Percentiles rank a stretch among this genome's conserved stretches.
These are phyloP conservation scores for Vachellia collinsii DNA, from an alignment of 306 rosid species.

Conservation along the genomic window DNA sequence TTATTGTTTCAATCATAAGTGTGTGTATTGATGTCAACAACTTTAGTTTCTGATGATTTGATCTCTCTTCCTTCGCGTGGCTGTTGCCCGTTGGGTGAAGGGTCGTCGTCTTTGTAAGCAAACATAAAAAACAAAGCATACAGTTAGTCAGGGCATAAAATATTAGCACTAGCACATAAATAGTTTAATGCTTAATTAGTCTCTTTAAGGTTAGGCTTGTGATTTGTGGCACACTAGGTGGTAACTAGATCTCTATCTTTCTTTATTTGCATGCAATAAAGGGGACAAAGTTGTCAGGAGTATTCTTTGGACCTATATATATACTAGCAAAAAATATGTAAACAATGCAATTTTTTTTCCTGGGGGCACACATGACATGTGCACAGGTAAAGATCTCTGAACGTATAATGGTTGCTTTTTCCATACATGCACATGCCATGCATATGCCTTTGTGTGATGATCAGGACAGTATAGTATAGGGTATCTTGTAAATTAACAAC, in stretches of 20 bases:
- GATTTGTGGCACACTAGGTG: neutral
- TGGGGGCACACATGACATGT: conserved; percentile 16
- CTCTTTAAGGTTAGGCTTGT: neutral
- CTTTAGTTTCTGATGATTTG: neutral
- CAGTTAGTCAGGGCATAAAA: conserved; percentile 6
- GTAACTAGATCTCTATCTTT: neutral
- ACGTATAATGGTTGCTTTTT: neutral
- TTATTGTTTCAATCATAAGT: conserved; percentile 38
- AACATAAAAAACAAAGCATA: neutral
- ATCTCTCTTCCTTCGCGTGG: neutral
- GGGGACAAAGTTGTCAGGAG: conserved; percentile 27
- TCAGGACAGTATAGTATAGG: neutral
- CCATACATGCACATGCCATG: conserved; percentile 20
- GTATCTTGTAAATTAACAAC: conserved; percentile 37
- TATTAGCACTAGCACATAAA: neutral
- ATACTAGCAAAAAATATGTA: conserved; percentile 6
- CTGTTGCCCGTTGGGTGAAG: conserved; percentile 14
- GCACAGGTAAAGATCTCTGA: conserved; percentile 14
- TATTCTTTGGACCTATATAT: conserved; percentile 18
- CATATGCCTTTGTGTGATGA: conserved; percentile 23
- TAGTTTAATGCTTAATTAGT: neutral
- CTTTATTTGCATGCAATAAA: conserved; percentile 8
- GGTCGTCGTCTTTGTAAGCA: neutral
- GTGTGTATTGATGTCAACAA: conserved; percentile 19
- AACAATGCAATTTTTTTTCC: neutral